Evolutionary conservation across 2,329 filamentous ascomycete genomes (phyloP), one percentile per base, ranked within the genome.

Genomic region (Apiospora arundinis): DNA sequence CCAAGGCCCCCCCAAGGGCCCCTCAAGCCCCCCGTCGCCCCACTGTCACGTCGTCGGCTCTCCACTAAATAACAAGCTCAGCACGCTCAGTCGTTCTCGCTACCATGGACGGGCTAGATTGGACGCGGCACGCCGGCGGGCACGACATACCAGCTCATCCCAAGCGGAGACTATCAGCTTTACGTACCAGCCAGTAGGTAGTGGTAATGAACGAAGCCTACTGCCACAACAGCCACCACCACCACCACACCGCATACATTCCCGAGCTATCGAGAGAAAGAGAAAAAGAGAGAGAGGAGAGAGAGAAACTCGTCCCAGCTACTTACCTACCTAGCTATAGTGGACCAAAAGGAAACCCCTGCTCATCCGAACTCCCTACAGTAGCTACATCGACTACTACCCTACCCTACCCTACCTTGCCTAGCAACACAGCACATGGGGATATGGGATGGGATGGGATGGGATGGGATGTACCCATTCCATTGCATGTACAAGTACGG

Each of bases 1-100:
- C 71, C 68, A 71, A 49, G 70, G 52, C 72, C 73, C 74, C 73
- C 32, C 40, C 40, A 42, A 42, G 74, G 73, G 21, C 21, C 23
- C 71, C 74, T 65, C 72, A 4, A 7, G 56, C 32, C 56, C 52
- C 28, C 52, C 28, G 28, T 37, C 32, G 56, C 56, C 16, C 56
- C 56, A 63, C 56, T 40, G 32, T 40, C 56, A n/a, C 21, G 56
- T 63, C 37, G 56, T n/a, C 32, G 56, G 21, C 56, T 63, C 32
- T 40, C 56, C 56, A 63, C 56, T n/a, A 63, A 63, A 40, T n/a
- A 63, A 63, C 56, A 63, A 63, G 56, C 32, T 63, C 56, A 63
- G 32, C 56, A 63, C 37, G 56, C 32, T 63, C 56, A 63, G 32
- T 63, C 14, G 32, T 32, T 63, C 14, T 60, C 25, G 52, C 52